Evolutionary conservation across 31 red algal genomes (phyloP), one percentile per base, ranked within the genome.

Genomic region (Endocladia muricata): DNA sequence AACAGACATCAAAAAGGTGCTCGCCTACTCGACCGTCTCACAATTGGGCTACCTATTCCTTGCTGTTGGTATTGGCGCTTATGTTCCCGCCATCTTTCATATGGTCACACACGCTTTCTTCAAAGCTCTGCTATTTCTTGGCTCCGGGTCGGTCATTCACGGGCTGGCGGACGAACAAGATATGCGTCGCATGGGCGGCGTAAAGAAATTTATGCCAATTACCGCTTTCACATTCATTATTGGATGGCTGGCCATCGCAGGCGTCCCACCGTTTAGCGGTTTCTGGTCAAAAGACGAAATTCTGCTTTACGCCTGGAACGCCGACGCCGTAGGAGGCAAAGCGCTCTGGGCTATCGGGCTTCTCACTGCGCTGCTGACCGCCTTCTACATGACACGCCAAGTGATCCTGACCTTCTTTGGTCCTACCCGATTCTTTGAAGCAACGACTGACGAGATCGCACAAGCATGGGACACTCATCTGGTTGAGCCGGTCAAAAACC

Each of bases 41-140:
- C 59, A 63, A 63, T 63, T 63, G 11, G 59, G 59, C 30, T 63
- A 63, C 23, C n/a, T 63, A 28, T 17, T 63, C 11, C 30, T 63
- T 63, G 11, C 9, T 63, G n/a, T 17, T 63, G 15, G 59, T 63
- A 26, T 63, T 26, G n/a, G 21, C 30, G 11, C 9, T 63, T 63
- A 63, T 28, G 9, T 9, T 63, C 9, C 30, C n/a, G 23, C 21
- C 59, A 11, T 63, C 9, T 63, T 63, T 26, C 23, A 63, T 63
- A 26, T 63, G 23, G 11, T 63, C 8, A 63, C 11, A 11, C 59
- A 63, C 15, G 23, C 59, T 11, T 11, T 11, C 30, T 63, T 63
- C 30, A 28, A 63, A 63, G 59, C 15, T 9, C 9, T 63, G 11
- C 11, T 63, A 21, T 63, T 63, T 63, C 30, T 63, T 26, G 23